These are phyloP conservation scores for Apiospora malaysiana DNA, from an alignment of 2,329 filamentous ascomycete genomes.

Conservation along the genomic window DNA sequence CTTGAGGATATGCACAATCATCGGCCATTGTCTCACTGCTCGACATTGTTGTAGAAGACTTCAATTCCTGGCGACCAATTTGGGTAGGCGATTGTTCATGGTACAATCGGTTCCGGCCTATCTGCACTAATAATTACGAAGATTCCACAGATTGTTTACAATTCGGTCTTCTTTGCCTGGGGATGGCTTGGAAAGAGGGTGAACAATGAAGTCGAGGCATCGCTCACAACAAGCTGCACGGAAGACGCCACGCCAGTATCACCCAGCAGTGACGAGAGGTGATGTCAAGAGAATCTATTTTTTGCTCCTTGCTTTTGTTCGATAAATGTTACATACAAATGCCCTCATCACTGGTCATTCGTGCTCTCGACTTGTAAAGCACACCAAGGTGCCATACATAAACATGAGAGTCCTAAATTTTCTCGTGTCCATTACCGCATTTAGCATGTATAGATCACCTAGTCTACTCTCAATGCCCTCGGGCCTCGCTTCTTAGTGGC, in stretches of 20 bases:
- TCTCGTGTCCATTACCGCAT: not conserved
- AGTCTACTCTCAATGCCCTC: constrained; percentile 75
- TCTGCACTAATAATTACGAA: not conserved
- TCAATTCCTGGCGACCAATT: not conserved
- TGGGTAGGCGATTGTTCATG: not conserved
- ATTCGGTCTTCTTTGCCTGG: not conserved
- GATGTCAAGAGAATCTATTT: not conserved
- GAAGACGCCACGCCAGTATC: not conserved
- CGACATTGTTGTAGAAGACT: not conserved
- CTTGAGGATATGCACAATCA: not conserved
- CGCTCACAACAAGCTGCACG: not conserved
- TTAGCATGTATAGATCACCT: constrained; percentile 38
- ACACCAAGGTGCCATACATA: not conserved
- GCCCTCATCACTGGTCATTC: not conserved
- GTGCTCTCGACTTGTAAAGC: not conserved
- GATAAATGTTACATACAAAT: constrained; percentile 18
- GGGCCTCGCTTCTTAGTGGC: constrained; percentile 73
- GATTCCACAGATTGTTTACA: not conserved
- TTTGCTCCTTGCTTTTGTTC: constrained; percentile 10
- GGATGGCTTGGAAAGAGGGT: not conserved
- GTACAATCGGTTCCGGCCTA: not conserved
- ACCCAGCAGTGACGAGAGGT: not conserved
- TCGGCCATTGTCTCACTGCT: not conserved
- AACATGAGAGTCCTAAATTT: not conserved
- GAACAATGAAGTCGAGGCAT: not conserved